Evolutionary conservation across 2,329 filamentous ascomycete genomes (phyloP), one percentile per base, ranked within the genome.

Genomic region (Neofusicoccum laricinum): DNA sequence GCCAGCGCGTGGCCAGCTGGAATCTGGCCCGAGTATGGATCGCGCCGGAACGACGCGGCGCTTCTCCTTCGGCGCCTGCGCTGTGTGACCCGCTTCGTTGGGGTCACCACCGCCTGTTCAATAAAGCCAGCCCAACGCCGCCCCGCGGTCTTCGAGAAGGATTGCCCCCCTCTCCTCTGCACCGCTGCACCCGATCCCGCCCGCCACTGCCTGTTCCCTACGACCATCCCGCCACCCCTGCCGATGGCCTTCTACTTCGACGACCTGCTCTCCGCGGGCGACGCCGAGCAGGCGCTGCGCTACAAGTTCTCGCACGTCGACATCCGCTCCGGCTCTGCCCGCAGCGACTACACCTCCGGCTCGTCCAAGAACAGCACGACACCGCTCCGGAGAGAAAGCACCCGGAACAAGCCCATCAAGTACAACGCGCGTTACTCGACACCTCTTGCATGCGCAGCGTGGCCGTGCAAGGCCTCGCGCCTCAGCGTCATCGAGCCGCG

Each of bases 171-270:
- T 10, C 19, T 25, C 19, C 10, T 25, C 19, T 25, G 17, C 14
- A 4, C 45, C 6, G 14, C 25, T 11, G 19, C 10, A 25, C 45
- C 19, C 30, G 5, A 36, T 36, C 34, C 34, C 34, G 5, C n/a
- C n/a, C n/a, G n/a, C n/a, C n/a, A n/a, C n/a, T n/a, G n/a, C n/a
- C n/a, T n/a, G n/a, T n/a, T n/a, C n/a, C n/a, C n/a, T n/a, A n/a
- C n/a, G n/a, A n/a, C n/a, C n/a, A n/a, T n/a, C n/a, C n/a, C n/a
- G n/a, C n/a, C n/a, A n/a, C 10, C 40, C 14, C 19, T 30, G 4
- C 43, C 10, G 30, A 63, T 63, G 61, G 50, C 61, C 19, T 64
- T 64, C 43, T 58, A 64, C 51, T 64, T 64, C 41, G 62, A 64
- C 50, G 51, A 64, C 15, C 8, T 48, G 12, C 62, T 64, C 32